phyloP scores from a whole-genome alignment of 169 alveolate genomes.

The Ichthyophthirius multifiliis region DNA sequence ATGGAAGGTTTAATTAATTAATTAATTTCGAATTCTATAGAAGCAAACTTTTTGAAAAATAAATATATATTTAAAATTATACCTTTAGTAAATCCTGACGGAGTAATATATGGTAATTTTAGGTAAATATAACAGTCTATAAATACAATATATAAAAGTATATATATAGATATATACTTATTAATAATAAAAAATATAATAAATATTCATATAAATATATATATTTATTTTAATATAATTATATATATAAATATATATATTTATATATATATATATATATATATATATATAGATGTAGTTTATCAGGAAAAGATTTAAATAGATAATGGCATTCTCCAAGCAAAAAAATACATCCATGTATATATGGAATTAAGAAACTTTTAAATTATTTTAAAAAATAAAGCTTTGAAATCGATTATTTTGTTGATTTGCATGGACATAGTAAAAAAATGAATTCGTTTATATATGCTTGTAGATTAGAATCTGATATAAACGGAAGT shows the following conservation, averaged over 20 bases:
- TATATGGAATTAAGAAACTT: neutral
- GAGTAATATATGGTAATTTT: conserved; percentile 80
- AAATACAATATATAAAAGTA: too few relatives aligned
- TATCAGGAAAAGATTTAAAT: neutral
- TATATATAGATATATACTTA: neutral
- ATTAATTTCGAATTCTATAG: conserved; percentile 58
- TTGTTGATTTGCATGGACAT: conserved; percentile 10
- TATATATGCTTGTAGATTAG: conserved; percentile 1
- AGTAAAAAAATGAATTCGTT: neutral
- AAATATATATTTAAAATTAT: conserved; percentile 70
- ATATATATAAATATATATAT: too few relatives aligned
- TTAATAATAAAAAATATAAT: too few relatives aligned
- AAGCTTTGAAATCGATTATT: neutral
- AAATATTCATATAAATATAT: too few relatives aligned
- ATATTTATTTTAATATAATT: too few relatives aligned
- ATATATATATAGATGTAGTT: neutral
- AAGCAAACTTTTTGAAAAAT: conserved; percentile 67
- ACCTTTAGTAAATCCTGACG: conserved; percentile 86
- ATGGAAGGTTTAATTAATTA: conserved; percentile 76
- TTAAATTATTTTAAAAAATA: neutral
- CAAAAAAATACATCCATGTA: neutral
- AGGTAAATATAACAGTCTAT: conserved; percentile 28
- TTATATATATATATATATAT: neutral
- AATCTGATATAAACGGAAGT: neutral
- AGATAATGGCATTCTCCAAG: neutral